Evolutionary conservation across 208 protist genomes (phyloP).

Genomic region (Plasmodiophora brassicae): DNA sequence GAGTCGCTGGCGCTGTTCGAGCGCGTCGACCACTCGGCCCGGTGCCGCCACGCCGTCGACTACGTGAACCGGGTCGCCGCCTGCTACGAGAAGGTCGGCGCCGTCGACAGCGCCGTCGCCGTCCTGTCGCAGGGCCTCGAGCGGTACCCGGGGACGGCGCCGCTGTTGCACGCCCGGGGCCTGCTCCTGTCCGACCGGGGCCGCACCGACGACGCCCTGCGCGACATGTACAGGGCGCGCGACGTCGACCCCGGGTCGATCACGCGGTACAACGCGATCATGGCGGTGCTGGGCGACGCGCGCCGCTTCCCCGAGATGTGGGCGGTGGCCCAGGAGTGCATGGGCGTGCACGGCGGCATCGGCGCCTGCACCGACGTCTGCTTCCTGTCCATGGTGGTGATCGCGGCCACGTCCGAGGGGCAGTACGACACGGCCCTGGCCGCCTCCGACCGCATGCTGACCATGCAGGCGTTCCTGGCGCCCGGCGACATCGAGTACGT

Average conservation of each 20-base stretch:
- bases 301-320: neutral
- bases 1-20: neutral
- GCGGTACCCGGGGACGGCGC: neutral
- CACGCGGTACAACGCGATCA: neutral
- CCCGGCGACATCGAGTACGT: neutral
- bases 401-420: neutral
- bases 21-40: neutral
- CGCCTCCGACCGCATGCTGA: constrained; percentile 4
- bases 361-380: neutral
- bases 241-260: neutral
- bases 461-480: neutral
- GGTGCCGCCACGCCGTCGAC: neutral
- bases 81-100: neutral
- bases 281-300: constrained; percentile 10
- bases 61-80: neutral
- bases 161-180: neutral
- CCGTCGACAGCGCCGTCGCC: neutral
- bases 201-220: neutral
- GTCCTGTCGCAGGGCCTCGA: neutral
- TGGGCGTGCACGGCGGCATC: neutral
- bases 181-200: neutral
- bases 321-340: neutral
- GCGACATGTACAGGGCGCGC: neutral
- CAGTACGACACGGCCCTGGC: neutral
- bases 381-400: constrained; percentile 21